Percentiles rank a stretch among this genome's conserved stretches.
Evolutionary conservation across 73 alveolate genomes (phyloP).

Genomic region (Stentor coeruleus): DNA sequence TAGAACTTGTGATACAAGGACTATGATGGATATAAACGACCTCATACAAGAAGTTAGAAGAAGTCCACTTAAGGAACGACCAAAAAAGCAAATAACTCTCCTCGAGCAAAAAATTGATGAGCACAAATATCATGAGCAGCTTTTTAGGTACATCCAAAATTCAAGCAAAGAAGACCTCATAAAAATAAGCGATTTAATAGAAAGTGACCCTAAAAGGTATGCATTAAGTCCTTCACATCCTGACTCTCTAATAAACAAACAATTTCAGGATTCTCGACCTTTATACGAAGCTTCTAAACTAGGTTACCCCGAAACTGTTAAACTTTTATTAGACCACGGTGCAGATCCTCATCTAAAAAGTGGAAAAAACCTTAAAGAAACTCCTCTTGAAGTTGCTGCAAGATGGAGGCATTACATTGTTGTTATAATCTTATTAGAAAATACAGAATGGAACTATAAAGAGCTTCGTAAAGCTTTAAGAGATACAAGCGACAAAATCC

Average conservation of each 20-base stretch:
- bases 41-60: not conserved
- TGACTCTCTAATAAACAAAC: not conserved
- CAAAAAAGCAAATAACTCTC: not conserved
- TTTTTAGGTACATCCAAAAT: not conserved
- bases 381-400: not conserved
- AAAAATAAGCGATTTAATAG: not conserved
- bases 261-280: not conserved
- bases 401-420: not conserved
- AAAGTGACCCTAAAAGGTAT: not conserved
- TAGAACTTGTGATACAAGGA: not conserved
- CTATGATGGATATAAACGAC: not conserved
- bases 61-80: not conserved
- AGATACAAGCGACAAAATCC: not conserved
- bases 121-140: not conserved
- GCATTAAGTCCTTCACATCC: constrained; percentile 7
- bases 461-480: not conserved
- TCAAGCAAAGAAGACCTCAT: not conserved
- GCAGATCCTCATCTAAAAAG: constrained; percentile 17
- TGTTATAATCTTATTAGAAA: not conserved
- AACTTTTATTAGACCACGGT: not conserved
- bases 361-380: not conserved
- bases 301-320: not conserved
- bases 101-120: not conserved
- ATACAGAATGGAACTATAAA: not conserved
- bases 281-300: not conserved